phyloP scores from a whole-genome alignment of 257 asterid species.

The Ocimum tenuiflorum region DNA sequence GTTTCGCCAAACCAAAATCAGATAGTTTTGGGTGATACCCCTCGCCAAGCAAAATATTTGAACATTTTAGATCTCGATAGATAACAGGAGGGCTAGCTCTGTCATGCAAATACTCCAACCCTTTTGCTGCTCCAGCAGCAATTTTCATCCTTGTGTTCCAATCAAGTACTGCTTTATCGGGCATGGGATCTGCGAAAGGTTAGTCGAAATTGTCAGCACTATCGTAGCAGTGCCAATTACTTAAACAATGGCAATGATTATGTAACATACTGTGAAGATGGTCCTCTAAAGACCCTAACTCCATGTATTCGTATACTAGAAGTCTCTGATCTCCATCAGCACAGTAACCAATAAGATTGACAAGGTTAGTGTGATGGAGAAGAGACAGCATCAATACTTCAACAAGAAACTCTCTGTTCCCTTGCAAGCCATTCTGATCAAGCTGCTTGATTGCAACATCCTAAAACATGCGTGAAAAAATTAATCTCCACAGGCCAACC shows the following conservation, averaged over 20 bases:
- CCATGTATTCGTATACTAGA: conserved; percentile 83
- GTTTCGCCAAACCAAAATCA: conserved; percentile 93
- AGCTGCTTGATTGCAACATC: conserved; percentile 92
- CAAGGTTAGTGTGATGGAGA: conserved; percentile 85
- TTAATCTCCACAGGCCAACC: background rate
- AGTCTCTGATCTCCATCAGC: conserved; percentile 96
- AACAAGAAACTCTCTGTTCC: conserved; percentile 81
- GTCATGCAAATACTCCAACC: conserved; percentile 85
- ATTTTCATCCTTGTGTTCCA: conserved; percentile 94
- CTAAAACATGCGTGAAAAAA: conserved; percentile 24
- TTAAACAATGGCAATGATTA: background rate
- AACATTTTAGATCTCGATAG: conserved; percentile 86
- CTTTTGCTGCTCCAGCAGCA: conserved; percentile 95
- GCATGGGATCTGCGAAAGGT: conserved; percentile 45
- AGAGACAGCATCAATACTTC: conserved; percentile 88
- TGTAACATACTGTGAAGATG: conserved; percentile 65
- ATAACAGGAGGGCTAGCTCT: conserved; percentile 93
- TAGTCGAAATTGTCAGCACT: background rate
- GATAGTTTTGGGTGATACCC: conserved; percentile 80
- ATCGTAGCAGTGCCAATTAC: background rate
- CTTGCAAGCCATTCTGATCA: conserved; percentile 84
- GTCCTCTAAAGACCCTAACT: conserved; percentile 77
- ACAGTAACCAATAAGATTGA: conserved; percentile 81
- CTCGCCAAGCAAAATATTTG: conserved; percentile 80
- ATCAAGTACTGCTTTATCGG: conserved; percentile 53